Base-by-base conservation (phyloP, 2,329 filamentous ascomycete species). In the Fonsecaea pugnacius region DNA sequence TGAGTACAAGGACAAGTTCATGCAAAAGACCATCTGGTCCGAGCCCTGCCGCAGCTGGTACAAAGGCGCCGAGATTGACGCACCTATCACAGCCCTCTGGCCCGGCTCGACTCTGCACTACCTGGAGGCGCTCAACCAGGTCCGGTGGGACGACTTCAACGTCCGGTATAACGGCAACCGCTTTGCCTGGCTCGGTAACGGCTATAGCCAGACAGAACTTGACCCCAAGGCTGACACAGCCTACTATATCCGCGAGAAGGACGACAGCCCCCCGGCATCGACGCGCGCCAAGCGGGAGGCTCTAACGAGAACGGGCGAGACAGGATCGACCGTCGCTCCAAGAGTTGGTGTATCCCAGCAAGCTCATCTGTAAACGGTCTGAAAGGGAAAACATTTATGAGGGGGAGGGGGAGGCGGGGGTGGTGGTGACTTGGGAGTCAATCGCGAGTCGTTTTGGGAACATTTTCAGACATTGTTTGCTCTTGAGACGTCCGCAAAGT, bases 151-250 rank as follows among this genome's bases (percentile, higher is more conserved):
- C 53, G 75, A 78, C 63, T 77, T 71, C 58, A 67, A 73, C 18
- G 75, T 77, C 60, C 70, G 73, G 48, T 77, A 77, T 62, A 58
- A 54, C 14, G 54, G 56, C 71, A 79, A 79, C 66, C 51, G 72
- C 24, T 80, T 77, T 67, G 72, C 74, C 1, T 80, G 76, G 51
- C 57, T 80, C 70, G 78, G 78, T 0, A 79, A 78, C 70, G 78
- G 80, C 10, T 38, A 43, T 35, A 43, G 2, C 81, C 80, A 60
- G 80, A 77, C 14, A 1, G 79, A 81, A 69, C 69, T 75, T 36
- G 78, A 80, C 61, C 64, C 72, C 0, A 76, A 73, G 0, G 73
- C 76, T 1, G 79, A 82, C 65, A 72, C 77, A 66, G 77, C 72
- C 0, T 77, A 76, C 58, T 81, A 80, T 59, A 76, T 66, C 35